Conservation (phyloP, 192 early-diverging fungal genomes). For the Coemansia sp. region DNA sequence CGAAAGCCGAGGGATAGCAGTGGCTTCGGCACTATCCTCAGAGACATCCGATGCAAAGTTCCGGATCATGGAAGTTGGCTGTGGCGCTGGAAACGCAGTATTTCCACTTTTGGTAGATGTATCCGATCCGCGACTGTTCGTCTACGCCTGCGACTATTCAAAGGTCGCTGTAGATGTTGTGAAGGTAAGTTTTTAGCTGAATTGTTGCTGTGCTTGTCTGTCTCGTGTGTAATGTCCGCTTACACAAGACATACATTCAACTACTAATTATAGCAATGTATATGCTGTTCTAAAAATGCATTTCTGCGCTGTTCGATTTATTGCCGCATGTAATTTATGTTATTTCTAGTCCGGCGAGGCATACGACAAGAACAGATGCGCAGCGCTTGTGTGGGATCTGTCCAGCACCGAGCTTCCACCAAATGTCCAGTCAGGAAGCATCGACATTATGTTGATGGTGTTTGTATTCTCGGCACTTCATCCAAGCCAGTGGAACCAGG, state of each 20-base stretch:
- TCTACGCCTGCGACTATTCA: conserved; percentile 78
- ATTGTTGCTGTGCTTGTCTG: background rate
- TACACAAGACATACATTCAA: background rate
- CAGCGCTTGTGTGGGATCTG: conserved; percentile 77
- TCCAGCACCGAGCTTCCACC: conserved; percentile 59
- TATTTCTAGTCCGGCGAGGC: conserved; percentile 50
- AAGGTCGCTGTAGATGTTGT: conserved; percentile 71
- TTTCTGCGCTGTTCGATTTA: background rate
- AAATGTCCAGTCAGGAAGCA: conserved; percentile 58
- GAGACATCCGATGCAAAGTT: conserved; percentile 25
- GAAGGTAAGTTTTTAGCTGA: conserved; percentile 50
- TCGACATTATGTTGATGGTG: conserved; percentile 77
- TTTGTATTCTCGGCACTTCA: conserved; percentile 81
- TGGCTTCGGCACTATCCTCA: background rate
- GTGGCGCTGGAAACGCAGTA: conserved; percentile 77
- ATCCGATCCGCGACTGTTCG: conserved; percentile 60
- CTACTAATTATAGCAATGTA: conserved; percentile 5
- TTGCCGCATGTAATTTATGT: conserved; percentile 1
- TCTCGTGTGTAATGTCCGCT: conserved; percentile 1
- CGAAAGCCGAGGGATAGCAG: background rate
- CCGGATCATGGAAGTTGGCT: conserved; percentile 75
- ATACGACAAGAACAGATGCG: conserved; percentile 62
- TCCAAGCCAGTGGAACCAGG: conserved; percentile 66
- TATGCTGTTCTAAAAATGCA: conserved; percentile 5
- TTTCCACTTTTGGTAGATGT: conserved; percentile 71